These are phyloP conservation scores for Penicillium crystallinum DNA, from an alignment of 495 filamentous ascomycete species.

Conservation along the genomic window DNA sequence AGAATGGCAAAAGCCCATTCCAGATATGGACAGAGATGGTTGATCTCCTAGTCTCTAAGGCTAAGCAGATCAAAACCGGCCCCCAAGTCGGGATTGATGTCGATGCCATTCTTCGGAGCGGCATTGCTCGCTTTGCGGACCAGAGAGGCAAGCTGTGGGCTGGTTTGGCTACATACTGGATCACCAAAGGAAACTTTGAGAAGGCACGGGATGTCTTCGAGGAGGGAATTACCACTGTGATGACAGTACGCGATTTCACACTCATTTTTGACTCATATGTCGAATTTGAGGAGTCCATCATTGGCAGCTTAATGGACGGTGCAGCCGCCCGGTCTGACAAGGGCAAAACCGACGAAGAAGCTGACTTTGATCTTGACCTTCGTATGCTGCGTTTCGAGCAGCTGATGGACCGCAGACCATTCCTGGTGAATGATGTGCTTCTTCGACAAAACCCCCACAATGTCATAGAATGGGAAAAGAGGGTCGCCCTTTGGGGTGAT, in stretches of 20 bases:
- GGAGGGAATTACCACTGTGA: slow-evolving; percentile 94
- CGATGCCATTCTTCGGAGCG: slow-evolving; percentile 88
- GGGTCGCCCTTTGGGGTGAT: slow-evolving; percentile 89
- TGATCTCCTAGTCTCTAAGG: slow-evolving; percentile 90
- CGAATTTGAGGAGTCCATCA: slow-evolving; percentile 96
- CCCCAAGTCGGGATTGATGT: slow-evolving; percentile 81
- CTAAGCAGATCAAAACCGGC: slow-evolving; percentile 76
- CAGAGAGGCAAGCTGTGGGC: slow-evolving; percentile 97
- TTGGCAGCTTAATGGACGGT: slow-evolving; percentile 82
- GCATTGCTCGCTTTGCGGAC: slow-evolving; percentile 87
- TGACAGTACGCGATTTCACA: slow-evolving; percentile 99
- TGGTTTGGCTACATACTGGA: slow-evolving; percentile 95
- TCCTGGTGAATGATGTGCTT: slow-evolving; percentile 94
- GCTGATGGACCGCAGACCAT: slow-evolving; percentile 93
- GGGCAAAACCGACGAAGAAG: slow-evolving; percentile 72
- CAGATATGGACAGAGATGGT: slow-evolving; percentile 98
- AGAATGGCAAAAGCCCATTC: slow-evolving; percentile 89
- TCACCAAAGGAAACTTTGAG: slow-evolving; percentile 87
- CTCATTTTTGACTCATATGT: slow-evolving; percentile 93
- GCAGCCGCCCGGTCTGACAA: slow-evolving; percentile 79
- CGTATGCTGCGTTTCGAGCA: slow-evolving; percentile 98
- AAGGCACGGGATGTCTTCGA: slow-evolving; percentile 89
- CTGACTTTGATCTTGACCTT: slow-evolving; percentile 94
- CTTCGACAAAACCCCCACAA: slow-evolving; percentile 95
- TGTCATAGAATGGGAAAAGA: slow-evolving; percentile 95